Evolutionary conservation across 306 rosid genomes (phyloP).

Genomic region (Ziziphus jujuba): DNA sequence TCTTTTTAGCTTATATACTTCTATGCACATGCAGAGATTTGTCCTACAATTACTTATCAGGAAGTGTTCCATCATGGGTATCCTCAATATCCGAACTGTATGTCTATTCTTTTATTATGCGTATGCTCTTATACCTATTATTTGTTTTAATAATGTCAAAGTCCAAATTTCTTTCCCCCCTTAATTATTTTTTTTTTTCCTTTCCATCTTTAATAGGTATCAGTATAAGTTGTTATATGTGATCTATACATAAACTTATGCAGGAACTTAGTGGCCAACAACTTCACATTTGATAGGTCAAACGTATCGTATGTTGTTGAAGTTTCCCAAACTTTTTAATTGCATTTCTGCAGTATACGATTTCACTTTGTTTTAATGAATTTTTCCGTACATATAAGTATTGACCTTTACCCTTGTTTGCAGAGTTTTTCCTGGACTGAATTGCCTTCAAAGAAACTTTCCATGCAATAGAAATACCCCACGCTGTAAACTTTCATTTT

Average conservation of each 20-base stretch:
- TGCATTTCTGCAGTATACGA: not conserved
- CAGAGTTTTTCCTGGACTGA: slow-evolving; percentile 23
- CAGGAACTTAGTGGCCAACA: slow-evolving; percentile 37
- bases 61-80: slow-evolving; percentile 27
- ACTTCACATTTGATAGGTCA: slow-evolving; percentile 24
- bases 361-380: no score
- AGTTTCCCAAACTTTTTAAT: not conserved
- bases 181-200: no score
- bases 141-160: no score
- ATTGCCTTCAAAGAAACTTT: slow-evolving; percentile 27
- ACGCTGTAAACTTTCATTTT: slow-evolving; percentile 8
- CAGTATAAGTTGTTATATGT: not conserved
- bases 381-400: not conserved
- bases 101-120: not conserved
- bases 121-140: not conserved
- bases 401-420: not conserved
- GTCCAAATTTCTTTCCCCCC: not conserved
- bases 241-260: slow-evolving; percentile 2
- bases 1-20: not conserved
- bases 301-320: slow-evolving; percentile 18
- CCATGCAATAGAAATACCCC: slow-evolving; percentile 26
- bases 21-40: slow-evolving; percentile 24
- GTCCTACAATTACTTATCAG: slow-evolving; percentile 26
- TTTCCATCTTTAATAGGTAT: not conserved
- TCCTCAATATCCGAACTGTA: slow-evolving; percentile 11